Conservation (phyloP, 169 alveolate species). For the Amoebophrya sp. region DNA sequence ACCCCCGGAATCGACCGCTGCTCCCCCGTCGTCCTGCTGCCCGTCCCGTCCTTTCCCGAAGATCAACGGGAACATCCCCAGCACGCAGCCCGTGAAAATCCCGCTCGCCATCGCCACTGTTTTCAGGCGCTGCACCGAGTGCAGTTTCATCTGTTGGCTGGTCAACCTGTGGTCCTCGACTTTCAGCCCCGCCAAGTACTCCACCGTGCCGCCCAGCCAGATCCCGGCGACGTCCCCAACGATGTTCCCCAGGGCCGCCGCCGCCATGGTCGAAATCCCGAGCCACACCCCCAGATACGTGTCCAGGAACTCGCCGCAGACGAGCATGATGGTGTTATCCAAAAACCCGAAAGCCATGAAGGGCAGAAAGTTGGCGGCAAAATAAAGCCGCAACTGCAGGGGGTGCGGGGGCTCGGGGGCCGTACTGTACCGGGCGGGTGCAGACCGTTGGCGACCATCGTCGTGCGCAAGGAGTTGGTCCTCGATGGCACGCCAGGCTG, state of each 20-base stretch:
- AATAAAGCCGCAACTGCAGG: not conserved
- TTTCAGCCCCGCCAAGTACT: not conserved
- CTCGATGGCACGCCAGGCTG: no score
- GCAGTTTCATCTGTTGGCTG: not conserved
- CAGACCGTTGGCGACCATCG: no score
- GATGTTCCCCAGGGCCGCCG: constrained; percentile 39
- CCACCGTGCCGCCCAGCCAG: constrained; percentile 38
- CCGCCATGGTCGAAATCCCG: constrained; percentile 39
- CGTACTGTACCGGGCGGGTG: no score
- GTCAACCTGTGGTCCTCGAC: not conserved
- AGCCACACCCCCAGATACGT: constrained; percentile 6
- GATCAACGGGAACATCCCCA: not conserved
- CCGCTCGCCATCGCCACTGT: not conserved
- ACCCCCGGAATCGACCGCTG: no score
- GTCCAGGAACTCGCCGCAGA: constrained; percentile 28
- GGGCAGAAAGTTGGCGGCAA: constrained; percentile 10
- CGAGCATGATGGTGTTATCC: constrained; percentile 38
- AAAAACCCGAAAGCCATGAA: constrained; percentile 38
- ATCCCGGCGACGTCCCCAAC: constrained; percentile 39
- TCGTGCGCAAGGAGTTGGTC: no score
- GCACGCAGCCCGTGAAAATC: not conserved
- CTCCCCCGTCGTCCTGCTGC: no score
- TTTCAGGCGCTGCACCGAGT: not conserved
- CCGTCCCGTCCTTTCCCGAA: not conserved
- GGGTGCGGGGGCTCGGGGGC: no score